These are phyloP conservation scores for Colletotrichum cuscutae DNA, from an alignment of 2,329 filamentous ascomycete genomes.

Conservation along the genomic window DNA sequence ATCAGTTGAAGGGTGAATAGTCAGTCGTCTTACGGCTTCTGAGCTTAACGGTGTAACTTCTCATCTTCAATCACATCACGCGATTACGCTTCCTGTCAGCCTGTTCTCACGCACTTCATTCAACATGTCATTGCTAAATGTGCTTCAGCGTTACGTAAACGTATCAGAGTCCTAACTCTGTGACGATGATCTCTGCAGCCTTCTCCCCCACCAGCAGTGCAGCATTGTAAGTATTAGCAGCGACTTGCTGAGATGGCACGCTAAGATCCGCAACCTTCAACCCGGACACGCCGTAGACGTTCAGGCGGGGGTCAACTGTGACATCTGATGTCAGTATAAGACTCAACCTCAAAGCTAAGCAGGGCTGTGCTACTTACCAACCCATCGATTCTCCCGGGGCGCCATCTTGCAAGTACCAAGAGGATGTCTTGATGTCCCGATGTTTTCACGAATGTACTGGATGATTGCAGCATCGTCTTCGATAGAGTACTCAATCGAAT, in stretches of 20 bases:
- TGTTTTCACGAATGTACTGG: conserved; percentile 51
- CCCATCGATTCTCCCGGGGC: conserved; percentile 49
- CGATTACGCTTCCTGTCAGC: neutral
- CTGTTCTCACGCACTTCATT: neutral
- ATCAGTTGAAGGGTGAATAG: neutral
- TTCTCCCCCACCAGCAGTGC: conserved; percentile 60
- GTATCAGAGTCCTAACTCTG: conserved; percentile 43
- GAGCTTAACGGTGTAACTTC: neutral
- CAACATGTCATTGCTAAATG: neutral
- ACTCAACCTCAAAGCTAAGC: neutral
- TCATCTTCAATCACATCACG: neutral
- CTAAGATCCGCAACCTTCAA: conserved; percentile 55
- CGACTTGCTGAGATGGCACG: conserved; percentile 51
- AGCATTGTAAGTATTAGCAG: conserved; percentile 59
- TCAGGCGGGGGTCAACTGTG: conserved; percentile 49
- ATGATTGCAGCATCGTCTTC: conserved; percentile 63
- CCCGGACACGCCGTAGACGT: conserved; percentile 53
- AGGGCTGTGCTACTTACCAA: conserved; percentile 36
- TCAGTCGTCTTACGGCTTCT: neutral
- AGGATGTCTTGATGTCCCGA: conserved; percentile 57
- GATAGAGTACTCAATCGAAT: conserved; percentile 56
- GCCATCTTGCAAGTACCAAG: conserved; percentile 58
- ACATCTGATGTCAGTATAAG: neutral
- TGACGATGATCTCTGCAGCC: conserved; percentile 52
- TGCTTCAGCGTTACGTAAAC: neutral